These are phyloP conservation scores for Ramaria sp. DNA, from an alignment of 768 basidiomycete species.

Conservation along the genomic window DNA sequence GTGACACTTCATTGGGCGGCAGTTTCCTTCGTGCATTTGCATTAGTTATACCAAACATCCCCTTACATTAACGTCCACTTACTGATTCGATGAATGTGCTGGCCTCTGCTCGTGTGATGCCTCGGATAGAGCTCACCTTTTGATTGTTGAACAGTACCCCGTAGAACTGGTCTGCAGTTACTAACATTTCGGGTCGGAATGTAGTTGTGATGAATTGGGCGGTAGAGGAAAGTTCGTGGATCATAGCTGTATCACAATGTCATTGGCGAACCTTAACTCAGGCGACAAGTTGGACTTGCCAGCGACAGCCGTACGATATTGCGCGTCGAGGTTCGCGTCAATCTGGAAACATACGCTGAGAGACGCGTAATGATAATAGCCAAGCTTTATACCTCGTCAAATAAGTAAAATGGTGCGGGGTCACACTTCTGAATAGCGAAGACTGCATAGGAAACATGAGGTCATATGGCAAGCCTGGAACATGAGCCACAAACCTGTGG, in stretches of 20 bases:
- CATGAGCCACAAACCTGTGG: slow-evolving; percentile 52
- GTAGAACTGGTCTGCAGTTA: slow-evolving; percentile 92
- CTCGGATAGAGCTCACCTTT: slow-evolving; percentile 83
- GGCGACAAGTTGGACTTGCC: slow-evolving; percentile 38
- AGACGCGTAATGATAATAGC: neutral
- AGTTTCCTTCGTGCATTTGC: neutral
- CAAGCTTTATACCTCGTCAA: slow-evolving; percentile 66
- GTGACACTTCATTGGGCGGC: neutral
- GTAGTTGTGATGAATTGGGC: slow-evolving; percentile 99
- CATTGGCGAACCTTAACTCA: neutral
- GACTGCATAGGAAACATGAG: slow-evolving; percentile 36
- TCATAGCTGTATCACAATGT: slow-evolving; percentile 56
- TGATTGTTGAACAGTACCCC: slow-evolving; percentile 95
- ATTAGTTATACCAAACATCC: neutral
- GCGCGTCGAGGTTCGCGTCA: slow-evolving; percentile 95
- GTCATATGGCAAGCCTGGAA: neutral
- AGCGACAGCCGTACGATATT: slow-evolving; percentile 94
- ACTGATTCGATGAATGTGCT: slow-evolving; percentile 78
- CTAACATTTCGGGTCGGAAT: slow-evolving; percentile 95
- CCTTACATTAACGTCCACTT: neutral
- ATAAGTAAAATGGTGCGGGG: slow-evolving; percentile 98
- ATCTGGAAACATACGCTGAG: slow-evolving; percentile 38
- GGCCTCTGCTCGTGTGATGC: slow-evolving; percentile 84
- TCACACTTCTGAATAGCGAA: slow-evolving; percentile 99
- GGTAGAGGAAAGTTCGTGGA: slow-evolving; percentile 74